Conservation (phyloP, 1,139 yeast genomes). For the Diutina scorzettiae region DNA sequence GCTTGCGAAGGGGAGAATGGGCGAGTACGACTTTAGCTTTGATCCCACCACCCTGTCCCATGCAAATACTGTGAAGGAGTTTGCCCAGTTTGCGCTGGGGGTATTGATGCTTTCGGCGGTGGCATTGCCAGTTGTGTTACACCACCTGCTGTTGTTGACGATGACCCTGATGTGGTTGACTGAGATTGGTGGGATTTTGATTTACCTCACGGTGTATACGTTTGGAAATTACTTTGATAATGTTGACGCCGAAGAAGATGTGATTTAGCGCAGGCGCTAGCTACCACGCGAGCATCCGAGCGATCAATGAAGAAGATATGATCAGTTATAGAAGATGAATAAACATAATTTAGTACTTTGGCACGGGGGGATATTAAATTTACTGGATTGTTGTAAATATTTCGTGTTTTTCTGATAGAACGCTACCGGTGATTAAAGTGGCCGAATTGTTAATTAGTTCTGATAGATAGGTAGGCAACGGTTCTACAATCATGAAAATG, state of each 20-base stretch:
- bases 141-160: slow-evolving; percentile 51
- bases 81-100: slow-evolving; percentile 60
- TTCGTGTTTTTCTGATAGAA: no score
- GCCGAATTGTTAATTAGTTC: no score
- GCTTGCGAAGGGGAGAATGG: slow-evolving; percentile 20
- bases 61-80: slow-evolving; percentile 31
- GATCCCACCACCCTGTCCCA: slow-evolving; percentile 25
- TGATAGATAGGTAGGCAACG: no score
- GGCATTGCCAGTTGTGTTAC: slow-evolving; percentile 53
- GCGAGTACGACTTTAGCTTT: slow-evolving; percentile 35
- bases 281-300: no score
- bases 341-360: no score
- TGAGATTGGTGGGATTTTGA: slow-evolving; percentile 55
- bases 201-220: slow-evolving; percentile 61
- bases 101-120: slow-evolving; percentile 55
- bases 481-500: no score
- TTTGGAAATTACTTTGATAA: slow-evolving; percentile 64
- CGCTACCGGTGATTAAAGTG: no score
- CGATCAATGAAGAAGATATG: no score
- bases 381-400: no score
- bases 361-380: no score
- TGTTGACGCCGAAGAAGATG: slow-evolving; percentile 29
- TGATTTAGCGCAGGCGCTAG: not conserved
- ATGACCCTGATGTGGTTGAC: slow-evolving; percentile 51
- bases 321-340: no score